These are phyloP conservation scores for Mycena latifolia DNA, from an alignment of 768 basidiomycete species.

Conservation along the genomic window DNA sequence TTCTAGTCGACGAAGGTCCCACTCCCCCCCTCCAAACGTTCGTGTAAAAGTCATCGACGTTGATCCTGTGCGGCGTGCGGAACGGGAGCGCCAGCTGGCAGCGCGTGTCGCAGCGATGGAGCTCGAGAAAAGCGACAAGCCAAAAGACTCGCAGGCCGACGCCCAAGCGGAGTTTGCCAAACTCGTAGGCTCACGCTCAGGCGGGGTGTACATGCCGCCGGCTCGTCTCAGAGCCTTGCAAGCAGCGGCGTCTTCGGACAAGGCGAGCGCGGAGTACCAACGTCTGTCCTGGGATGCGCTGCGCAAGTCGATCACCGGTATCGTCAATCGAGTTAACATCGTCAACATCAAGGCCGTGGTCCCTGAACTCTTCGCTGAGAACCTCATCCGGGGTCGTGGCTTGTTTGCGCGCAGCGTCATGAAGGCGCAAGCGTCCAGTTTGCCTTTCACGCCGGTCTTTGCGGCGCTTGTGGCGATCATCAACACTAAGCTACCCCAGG, in stretches of 20 bases:
- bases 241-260: slow-evolving; percentile 84
- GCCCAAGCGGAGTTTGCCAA: slow-evolving; percentile 92
- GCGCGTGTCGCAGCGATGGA: slow-evolving; percentile 77
- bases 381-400: slow-evolving; percentile 93
- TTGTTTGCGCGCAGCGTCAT: slow-evolving; percentile 95
- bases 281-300: slow-evolving; percentile 95
- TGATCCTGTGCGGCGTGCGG: slow-evolving; percentile 80
- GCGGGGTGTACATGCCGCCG: slow-evolving; percentile 97
- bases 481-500: slow-evolving; percentile 97
- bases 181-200: slow-evolving; percentile 82
- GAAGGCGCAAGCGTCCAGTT: slow-evolving; percentile 97
- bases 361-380: slow-evolving; percentile 93
- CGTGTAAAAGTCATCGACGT: slow-evolving; percentile 68
- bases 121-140: slow-evolving; percentile 70
- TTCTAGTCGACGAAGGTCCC: slow-evolving; percentile 58
- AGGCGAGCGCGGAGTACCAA: slow-evolving; percentile 90
- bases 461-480: slow-evolving; percentile 94
- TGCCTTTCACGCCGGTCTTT: slow-evolving; percentile 98
- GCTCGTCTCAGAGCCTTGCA: slow-evolving; percentile 93
- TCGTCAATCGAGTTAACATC: slow-evolving; percentile 98
- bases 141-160: slow-evolving; percentile 64
- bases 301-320: slow-evolving; percentile 97
- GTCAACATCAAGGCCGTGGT: slow-evolving; percentile 96
- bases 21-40: slow-evolving; percentile 51
- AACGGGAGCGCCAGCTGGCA: slow-evolving; percentile 86